Conservation (phyloP, 2,329 filamentous ascomycete genomes). For the Coniochaeta prunicola region DNA sequence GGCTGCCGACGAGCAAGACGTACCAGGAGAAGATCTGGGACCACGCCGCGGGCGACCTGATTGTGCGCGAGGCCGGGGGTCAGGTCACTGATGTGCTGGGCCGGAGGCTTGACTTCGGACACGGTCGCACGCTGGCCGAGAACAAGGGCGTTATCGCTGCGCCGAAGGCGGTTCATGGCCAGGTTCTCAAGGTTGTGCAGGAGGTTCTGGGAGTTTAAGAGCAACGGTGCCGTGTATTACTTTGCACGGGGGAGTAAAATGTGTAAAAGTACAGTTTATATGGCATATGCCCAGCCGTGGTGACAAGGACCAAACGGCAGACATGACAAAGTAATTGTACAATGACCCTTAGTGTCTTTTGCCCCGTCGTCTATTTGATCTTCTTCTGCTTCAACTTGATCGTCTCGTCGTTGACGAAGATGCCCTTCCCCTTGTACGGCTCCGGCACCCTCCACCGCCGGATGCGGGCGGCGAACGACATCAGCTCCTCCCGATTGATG, state of each 20-base stretch:
- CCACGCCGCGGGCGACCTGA: conserved; percentile 89
- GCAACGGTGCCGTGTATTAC: not conserved
- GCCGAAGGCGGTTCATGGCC: conserved; percentile 64
- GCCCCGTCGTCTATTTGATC: conserved; percentile 59
- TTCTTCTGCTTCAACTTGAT: conserved; percentile 98
- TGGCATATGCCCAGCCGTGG: conserved; percentile 11
- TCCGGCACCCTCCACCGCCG: conserved; percentile 85
- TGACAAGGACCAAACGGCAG: not conserved
- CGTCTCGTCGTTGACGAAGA: conserved; percentile 95
- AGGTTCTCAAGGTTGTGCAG: conserved; percentile 76
- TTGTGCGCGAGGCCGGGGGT: conserved; percentile 90
- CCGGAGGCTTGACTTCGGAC: conserved; percentile 76
- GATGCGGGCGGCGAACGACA: conserved; percentile 86
- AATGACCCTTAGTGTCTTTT: not conserved
- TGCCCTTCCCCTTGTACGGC: conserved; percentile 98
- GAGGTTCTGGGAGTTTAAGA: conserved; percentile 52
- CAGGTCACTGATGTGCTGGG: conserved; percentile 85
- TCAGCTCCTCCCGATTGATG: conserved; percentile 75
- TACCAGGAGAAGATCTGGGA: conserved; percentile 99
- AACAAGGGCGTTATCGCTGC: conserved; percentile 96
- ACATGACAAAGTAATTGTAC: not conserved
- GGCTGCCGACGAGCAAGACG: conserved; percentile 69
- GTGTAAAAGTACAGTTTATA: conserved; percentile 17
- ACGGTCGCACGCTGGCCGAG: conserved; percentile 74
- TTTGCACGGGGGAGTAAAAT: not conserved